Base-by-base conservation (phyloP, 371 early-diverging fungal species). In the Chytridiales sp. region DNA sequence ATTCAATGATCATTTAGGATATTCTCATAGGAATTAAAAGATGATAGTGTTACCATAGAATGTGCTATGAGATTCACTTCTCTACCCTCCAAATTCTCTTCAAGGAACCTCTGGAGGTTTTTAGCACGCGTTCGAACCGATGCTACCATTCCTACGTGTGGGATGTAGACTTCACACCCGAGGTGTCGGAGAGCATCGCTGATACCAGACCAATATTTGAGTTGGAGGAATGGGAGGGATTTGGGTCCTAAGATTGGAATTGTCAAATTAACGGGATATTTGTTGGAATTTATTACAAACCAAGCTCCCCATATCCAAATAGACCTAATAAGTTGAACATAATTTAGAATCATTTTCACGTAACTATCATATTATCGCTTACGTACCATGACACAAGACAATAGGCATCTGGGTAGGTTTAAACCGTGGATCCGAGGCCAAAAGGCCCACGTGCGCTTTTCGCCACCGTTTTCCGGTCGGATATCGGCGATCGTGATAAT, bases 151-250 rank as follows among this genome's bases (percentile, higher is more conserved):
- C 75, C 66, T 13, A 95, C 95, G 40, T 85, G 80, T 2, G 93
- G 83, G 1, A 92, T 84, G 47, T 87, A 72, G 32, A 96, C 94
- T 46, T 87, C 84, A 56, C 88, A 87, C 2, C 95, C 95, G 21
- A 91, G 61, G 32, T 84, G 82, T n/a, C 82, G 81, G 60, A 95
- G 67, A 0, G 88, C 87, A 42, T 92, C 86, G 44, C 84, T 80
- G 22, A 95, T 87, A 3, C 92, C 93, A 26, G 83, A 79, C 94
- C 94, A 95, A 67, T 95, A 95, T 42, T 89, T 89, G 21, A 91
- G 72, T 70, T 91, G 94, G 22, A 94, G 72, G 19, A 74, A 67
- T 0, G 96, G 96, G 22, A 91, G 66, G 17, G 82, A 66, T 26
- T 83, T 85, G 0, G 91, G 91, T 0, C 93, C 87, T 66, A 50